A percentile compares a stretch with the other conserved stretches of the same genome.
Conservation (phyloP, 768 basidiomycete genomes). For the Mrakia blollopis region DNA sequence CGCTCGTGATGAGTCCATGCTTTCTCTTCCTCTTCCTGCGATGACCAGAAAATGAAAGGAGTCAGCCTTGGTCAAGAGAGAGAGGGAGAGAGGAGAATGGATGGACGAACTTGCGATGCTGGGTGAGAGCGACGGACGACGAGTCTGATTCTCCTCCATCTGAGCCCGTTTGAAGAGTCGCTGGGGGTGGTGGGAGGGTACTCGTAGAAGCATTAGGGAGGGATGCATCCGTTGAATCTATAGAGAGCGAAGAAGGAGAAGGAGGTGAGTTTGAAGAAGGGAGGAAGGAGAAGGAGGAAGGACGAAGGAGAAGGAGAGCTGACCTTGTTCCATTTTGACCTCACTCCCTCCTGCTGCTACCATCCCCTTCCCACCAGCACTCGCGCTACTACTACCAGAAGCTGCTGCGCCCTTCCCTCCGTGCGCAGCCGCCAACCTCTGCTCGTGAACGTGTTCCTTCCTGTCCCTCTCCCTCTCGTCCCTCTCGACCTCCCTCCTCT, state of each 20-base stretch:
- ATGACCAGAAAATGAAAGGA: neutral
- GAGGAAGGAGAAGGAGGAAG: neutral
- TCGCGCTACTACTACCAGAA: neutral
- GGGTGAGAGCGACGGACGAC: neutral
- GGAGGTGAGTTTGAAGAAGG: neutral
- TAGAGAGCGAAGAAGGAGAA: neutral
- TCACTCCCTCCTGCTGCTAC: neutral
- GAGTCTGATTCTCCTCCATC: neutral
- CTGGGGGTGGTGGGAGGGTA: neutral
- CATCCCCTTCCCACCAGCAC: neutral
- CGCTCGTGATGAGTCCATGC: constrained; percentile 10
- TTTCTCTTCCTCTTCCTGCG: constrained; percentile 31
- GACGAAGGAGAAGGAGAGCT: neutral
- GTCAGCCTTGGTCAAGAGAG: neutral
- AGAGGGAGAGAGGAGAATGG: neutral
- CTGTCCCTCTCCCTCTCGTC: constrained; percentile 13
- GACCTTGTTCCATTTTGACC: constrained; percentile 21
- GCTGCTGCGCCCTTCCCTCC: neutral
- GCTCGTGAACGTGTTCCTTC: neutral
- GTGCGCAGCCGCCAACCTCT: neutral
- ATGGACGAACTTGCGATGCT: constrained; percentile 7
- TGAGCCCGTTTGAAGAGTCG: neutral
- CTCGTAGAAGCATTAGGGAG: neutral
- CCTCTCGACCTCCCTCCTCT: constrained; percentile 3
- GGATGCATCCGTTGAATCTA: neutral